These are phyloP conservation scores for Bifiguratus adelaidae DNA, from an alignment of 192 early-diverging fungal species.

Conservation along the genomic window DNA sequence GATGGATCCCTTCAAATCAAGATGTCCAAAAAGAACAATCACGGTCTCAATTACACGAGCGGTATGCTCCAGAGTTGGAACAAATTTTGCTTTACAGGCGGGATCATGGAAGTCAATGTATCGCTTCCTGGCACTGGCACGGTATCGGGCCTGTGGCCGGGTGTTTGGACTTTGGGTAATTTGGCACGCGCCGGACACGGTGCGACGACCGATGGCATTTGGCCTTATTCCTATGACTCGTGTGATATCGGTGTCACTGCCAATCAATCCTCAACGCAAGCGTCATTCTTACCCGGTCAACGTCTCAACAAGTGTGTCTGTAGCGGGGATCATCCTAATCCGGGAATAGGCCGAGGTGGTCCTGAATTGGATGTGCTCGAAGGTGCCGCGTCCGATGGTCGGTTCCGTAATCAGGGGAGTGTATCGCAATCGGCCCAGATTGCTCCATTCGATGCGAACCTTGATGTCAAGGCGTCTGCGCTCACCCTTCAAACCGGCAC, in stretches of 20 bases:
- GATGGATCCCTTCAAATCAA: conserved; percentile 38
- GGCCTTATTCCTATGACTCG: conserved; percentile 38
- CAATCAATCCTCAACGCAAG: conserved; percentile 42
- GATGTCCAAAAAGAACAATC: conserved; percentile 8
- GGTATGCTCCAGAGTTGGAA: conserved; percentile 57
- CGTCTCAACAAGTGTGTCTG: conserved; percentile 39
- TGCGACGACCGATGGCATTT: conserved; percentile 42
- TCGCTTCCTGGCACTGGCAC: conserved; percentile 35
- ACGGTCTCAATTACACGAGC: conserved; percentile 26
- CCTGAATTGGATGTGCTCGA: conserved; percentile 49
- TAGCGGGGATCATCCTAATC: conserved; percentile 36
- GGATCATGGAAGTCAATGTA: conserved; percentile 42
- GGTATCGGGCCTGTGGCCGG: conserved; percentile 41
- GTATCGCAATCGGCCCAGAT: conserved; percentile 2
- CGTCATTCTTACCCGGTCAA: conserved; percentile 40
- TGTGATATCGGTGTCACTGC: conserved; percentile 40
- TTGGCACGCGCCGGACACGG: conserved; percentile 44
- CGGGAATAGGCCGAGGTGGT: conserved; percentile 39
- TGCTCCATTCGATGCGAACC: neutral
- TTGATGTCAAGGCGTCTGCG: neutral
- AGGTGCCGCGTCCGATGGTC: conserved; percentile 5
- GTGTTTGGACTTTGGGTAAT: conserved; percentile 46
- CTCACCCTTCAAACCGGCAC: neutral
- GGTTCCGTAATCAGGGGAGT: neutral
- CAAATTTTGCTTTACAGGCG: conserved; percentile 52